Conservation (phyloP, 2,329 filamentous ascomycete species). For the Pseudogymnoascus sp. region DNA sequence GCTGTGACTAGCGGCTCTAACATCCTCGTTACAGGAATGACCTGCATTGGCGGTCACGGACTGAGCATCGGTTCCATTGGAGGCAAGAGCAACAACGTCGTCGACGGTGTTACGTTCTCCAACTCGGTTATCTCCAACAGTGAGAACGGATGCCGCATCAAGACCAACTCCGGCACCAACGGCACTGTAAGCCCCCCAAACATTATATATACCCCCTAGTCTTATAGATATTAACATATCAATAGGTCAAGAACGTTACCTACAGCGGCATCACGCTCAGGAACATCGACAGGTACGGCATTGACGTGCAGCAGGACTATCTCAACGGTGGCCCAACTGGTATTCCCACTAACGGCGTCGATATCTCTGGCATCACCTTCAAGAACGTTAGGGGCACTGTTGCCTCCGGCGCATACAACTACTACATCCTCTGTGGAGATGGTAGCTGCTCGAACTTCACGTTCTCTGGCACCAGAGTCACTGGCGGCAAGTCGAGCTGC, state of each 20-base stretch:
- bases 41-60: slow-evolving; percentile 33
- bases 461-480: slow-evolving; percentile 33
- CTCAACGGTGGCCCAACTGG: slow-evolving; percentile 40
- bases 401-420: slow-evolving; percentile 28
- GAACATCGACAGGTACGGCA: slow-evolving; percentile 46
- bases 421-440: slow-evolving; percentile 35
- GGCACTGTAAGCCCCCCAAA: slow-evolving; percentile 38
- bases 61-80: slow-evolving; percentile 55
- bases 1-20: slow-evolving; percentile 49
- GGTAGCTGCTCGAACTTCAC: slow-evolving; percentile 33
- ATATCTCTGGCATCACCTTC: slow-evolving; percentile 31
- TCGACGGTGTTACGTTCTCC: slow-evolving; percentile 46
- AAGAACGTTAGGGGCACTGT: slow-evolving; percentile 32
- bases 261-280: slow-evolving; percentile 47
- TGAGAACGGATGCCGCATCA: slow-evolving; percentile 52
- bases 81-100: slow-evolving; percentile 47
- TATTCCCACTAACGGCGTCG: slow-evolving; percentile 33
- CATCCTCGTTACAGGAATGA: slow-evolving; percentile 26
- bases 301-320: slow-evolving; percentile 55
- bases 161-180: slow-evolving; percentile 46
- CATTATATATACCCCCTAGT: neutral
- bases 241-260: slow-evolving; percentile 35
- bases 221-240: neutral
- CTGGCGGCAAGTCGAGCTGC: slow-evolving; percentile 28
- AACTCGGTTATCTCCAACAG: slow-evolving; percentile 44